Evolutionary conservation across 768 basidiomycete species (phyloP), one percentile per base, ranked within the genome.

Genomic region (Hericium rajendrae): DNA sequence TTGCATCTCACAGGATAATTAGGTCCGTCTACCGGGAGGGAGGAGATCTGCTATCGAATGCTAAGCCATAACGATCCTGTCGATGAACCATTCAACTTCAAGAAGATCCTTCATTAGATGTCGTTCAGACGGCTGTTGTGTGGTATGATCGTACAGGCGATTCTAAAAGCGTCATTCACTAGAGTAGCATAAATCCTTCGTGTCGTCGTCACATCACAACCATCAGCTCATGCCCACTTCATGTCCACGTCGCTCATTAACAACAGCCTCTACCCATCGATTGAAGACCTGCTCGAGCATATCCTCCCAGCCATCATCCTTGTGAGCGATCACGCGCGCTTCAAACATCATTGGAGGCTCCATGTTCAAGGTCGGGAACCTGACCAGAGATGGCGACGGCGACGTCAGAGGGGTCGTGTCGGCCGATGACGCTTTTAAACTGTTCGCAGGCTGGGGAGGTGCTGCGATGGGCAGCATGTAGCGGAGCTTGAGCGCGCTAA

Each of bases 401-500:
- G 71, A 62, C 9, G 73, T 55, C 48, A 39, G 38, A 18, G 38
- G n/a, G 15, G 53, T 58, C 12, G 43, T 11, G n/a, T 16, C 52
- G 10, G 46, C 41, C 3, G 37, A 57, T 16, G 68, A 65, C 49
- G 68, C 58, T 22, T 60, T 65, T 59, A 66, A 64, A 26, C 13
- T 16, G 65, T 65, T 59, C 64, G 59, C 58, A 67, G 70, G 66
- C 37, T 74, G 70, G 4, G 76, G 71, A 2, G 84, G 84, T 4
- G 78, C 70, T 48, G 80, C 73, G 38, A 94, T 78, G 4, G 86
- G 84, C 16, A 94, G 74, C 58, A 84, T 74, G 64, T 94, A 94
- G 18, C 92, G 84, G 26, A 94, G 72, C 64, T 89, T 92, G 60
- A 94, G 73, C 0, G 92, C 91, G 1, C 91, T 87, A 59, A 49